Evolutionary conservation across 176 grass and related monocot genomes (phyloP), one percentile per base, ranked within the genome.

Genomic region (Ananas comosus): DNA sequence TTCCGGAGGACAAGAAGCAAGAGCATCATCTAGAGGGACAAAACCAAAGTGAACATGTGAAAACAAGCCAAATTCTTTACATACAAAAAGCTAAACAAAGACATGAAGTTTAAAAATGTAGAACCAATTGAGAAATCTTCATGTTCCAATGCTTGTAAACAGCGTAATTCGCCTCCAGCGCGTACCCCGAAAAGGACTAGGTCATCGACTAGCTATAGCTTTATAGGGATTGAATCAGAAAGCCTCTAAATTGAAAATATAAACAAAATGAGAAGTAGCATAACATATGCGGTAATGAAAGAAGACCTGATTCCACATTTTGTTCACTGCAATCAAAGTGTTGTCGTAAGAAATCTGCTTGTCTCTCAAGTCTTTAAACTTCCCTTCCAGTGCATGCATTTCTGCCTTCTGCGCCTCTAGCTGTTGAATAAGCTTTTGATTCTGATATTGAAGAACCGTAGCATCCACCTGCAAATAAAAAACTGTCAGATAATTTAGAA

Each of bases 301-400:
- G 68, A 68, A 59, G 75, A 96, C 93, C 86, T 96, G 93, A 77
- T 92, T 92, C 93, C 93, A 96, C 71, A 87, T 81, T 84, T 80
- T 96, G 81, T 96, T 89, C 25, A 96, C 47, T 65, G 76, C 83
- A 85, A 92, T 96, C 49, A 96, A 64, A 78, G 82, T 76, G 16
- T 79, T 79, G 53, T 96, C 89, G 48, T 92, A 96, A 80, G 81
- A 90, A 77, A 29, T 82, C 73, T 96, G 84, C 23, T 79, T 81
- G 14, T 92, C 72, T 72, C 81, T 85, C 70, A 92, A 65, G 42
- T 87, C 83, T 69, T 87, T 87, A 65, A 92, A 90, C 69, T 87
- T 97, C 16, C 67, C 51, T 66, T 90, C 89, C 64, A 97, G 68
- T 27, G 68, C 14, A 75, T 81, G 81, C 86, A 85, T 96, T 82